phyloP scores from a whole-genome alignment of 2,329 filamentous ascomycete species.

The Penicillium sp. region DNA sequence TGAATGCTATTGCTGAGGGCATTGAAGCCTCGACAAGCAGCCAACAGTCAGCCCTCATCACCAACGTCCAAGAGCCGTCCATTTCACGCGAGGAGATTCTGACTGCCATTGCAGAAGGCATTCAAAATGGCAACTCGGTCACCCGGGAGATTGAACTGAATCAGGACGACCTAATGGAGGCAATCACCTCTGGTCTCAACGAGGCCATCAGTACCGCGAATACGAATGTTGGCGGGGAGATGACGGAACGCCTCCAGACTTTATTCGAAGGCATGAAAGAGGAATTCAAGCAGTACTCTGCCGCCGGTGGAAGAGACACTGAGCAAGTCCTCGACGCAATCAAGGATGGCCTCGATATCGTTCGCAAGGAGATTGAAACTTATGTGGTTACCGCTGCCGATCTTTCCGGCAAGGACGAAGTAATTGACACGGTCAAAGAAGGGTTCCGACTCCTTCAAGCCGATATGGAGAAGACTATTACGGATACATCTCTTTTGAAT shows the following conservation, averaged over 20 bases:
- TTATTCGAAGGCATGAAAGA: constrained; percentile 61
- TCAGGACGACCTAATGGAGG: constrained; percentile 57
- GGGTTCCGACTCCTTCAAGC: constrained; percentile 63
- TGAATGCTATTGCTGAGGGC: constrained; percentile 23
- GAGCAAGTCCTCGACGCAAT: constrained; percentile 87
- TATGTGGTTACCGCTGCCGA: constrained; percentile 75
- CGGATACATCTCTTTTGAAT: constrained; percentile 42
- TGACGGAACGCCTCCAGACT: constrained; percentile 59
- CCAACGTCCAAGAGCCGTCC: constrained; percentile 38
- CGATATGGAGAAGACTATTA: constrained; percentile 55
- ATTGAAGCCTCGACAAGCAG: constrained; percentile 24
- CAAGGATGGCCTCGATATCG: constrained; percentile 79
- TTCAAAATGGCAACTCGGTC: constrained; percentile 49
- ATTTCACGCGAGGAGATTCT: constrained; percentile 57
- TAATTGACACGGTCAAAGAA: constrained; percentile 67
- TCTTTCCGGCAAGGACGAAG: constrained; percentile 71
- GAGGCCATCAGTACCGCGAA: constrained; percentile 54
- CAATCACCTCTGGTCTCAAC: constrained; percentile 58
- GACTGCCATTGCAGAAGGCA: constrained; percentile 59
- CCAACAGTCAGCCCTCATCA: constrained; percentile 38
- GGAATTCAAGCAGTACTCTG: constrained; percentile 75
- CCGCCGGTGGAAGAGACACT: constrained; percentile 75
- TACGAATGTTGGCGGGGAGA: constrained; percentile 55
- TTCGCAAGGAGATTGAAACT: constrained; percentile 75
- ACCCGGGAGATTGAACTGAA: constrained; percentile 61